Evolutionary conservation across 2,329 filamentous ascomycete species (phyloP), one percentile per base, ranked within the genome.

Genomic region (Triangularia verruculosa): DNA sequence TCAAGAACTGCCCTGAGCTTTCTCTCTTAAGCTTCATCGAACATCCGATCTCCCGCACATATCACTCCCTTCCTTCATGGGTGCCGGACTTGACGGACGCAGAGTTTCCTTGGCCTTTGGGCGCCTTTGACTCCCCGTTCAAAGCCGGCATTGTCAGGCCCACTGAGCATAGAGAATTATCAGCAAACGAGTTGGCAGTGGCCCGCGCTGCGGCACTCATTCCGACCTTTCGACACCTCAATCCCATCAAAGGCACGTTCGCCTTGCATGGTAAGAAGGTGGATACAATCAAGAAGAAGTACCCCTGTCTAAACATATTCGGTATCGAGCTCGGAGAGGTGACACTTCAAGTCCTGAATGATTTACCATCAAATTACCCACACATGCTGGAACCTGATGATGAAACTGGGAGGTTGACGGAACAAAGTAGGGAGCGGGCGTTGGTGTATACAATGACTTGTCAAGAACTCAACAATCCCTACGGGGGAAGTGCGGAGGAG

Each of bases 1-100:
- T 64, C 20, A 55, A 34, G 52, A 59, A 63, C 61, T 61, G 58
- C 27, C 30, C 30, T 3, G 28, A 61, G 4, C 61, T 66, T 15
- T 52, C 61, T 1, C 15, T 59, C 3, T 57, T 66, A 15, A 59
- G 56, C 24, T 62, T 64, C n/a, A 24, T 62, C 22, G 62, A 63
- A 4, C 57, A 51, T n/a, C 60, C 57, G 9, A 28, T 17, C 54
- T 28, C 51, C n/a, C 57, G 57, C 43, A 39, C 20, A 4, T 52
- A 64, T 51, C 2, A 39, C 0, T n/a, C 17, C 17, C 54, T 66
- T 4, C 65, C 65, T 3, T 64, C 65, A 3, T 66, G 65, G 64
- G 62, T 58, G 0, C 64, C 62, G 1, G 64, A 64, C 59, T 55
- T 66, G 1, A 59, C 64, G 3, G 54, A 24, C 34, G 47, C 20